Conservation (phyloP, 805 yeast genomes). For the Ogataea zsoltii region DNA sequence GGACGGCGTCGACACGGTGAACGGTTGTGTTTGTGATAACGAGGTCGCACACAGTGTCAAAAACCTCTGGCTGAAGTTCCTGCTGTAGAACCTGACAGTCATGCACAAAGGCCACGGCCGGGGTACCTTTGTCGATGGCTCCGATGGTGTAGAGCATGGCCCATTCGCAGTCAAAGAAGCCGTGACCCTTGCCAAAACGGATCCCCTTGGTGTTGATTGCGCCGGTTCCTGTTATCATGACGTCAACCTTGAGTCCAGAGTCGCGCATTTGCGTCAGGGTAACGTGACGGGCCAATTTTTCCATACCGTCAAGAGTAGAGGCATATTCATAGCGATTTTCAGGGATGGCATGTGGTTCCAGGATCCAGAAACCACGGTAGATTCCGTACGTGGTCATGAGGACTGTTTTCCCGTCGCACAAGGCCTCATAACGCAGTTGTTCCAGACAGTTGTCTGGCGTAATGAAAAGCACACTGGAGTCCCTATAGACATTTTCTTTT, state of each 20-base stretch:
- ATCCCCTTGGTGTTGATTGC: constrained; percentile 34
- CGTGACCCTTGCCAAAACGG: constrained; percentile 36
- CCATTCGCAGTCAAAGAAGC: constrained; percentile 35
- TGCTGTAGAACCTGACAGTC: constrained; percentile 32
- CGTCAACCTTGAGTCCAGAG: constrained; percentile 19
- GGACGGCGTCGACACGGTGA: constrained; percentile 18
- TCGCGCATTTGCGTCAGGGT: constrained; percentile 22
- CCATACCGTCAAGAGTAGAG: constrained; percentile 35
- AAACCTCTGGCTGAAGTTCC: constrained; percentile 30
- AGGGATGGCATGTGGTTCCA: constrained; percentile 26
- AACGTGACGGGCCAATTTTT: constrained; percentile 24
- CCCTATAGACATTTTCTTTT: constrained; percentile 14
- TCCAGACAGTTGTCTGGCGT: constrained; percentile 36
- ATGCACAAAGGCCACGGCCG: constrained; percentile 33
- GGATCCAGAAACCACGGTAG: constrained; percentile 30
- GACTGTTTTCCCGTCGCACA: constrained; percentile 27
- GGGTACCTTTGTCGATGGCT: constrained; percentile 22
- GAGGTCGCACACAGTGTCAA: constrained; percentile 35
- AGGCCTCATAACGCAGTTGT: constrained; percentile 25
- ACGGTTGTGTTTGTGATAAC: constrained; percentile 29
- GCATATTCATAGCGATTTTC: constrained; percentile 23
- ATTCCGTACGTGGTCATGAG: constrained; percentile 35
- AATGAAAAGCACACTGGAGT: constrained; percentile 24
- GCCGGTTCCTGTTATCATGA: constrained; percentile 35
- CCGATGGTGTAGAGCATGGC: constrained; percentile 32